Percentiles rank a stretch among this genome's conserved stretches.
These are phyloP conservation scores for Effrenium voratum DNA, from an alignment of 73 alveolate genomes.

Conservation along the genomic window DNA sequence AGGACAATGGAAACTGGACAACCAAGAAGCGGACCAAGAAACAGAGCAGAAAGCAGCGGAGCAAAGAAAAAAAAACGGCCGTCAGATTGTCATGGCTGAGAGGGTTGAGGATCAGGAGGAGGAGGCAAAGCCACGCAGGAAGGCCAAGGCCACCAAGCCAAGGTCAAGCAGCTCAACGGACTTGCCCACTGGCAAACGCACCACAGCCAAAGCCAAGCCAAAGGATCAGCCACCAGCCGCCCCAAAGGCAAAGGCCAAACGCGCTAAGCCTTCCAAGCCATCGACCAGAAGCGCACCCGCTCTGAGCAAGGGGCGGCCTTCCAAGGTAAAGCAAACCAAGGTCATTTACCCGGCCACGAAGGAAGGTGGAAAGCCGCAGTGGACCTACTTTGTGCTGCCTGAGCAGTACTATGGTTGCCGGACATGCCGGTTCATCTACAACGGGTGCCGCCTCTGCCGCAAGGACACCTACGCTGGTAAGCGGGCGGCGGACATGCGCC, in stretches of 20 bases:
- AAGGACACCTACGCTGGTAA: background rate
- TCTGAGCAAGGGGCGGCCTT: background rate
- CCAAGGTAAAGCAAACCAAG: background rate
- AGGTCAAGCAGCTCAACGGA: background rate
- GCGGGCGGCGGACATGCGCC: background rate
- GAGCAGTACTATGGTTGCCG: constrained; percentile 15
- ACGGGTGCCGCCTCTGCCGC: constrained; percentile 4
- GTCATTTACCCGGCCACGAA: background rate
- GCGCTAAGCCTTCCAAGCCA: too few relatives aligned
- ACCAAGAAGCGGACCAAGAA: background rate
- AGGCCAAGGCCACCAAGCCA: background rate
- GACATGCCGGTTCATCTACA: background rate
- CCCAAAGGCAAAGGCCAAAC: background rate
- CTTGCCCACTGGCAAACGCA: background rate
- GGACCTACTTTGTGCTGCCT: constrained; percentile 7
- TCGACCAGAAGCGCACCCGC: too few relatives aligned
- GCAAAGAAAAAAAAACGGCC: background rate
- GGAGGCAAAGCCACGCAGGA: background rate
- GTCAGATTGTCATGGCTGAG: background rate
- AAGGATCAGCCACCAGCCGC: background rate
- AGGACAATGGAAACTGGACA: too few relatives aligned
- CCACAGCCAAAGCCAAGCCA: background rate
- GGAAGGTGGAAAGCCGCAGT: background rate
- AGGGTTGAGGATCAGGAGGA: background rate
- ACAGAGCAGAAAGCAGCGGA: background rate